These are phyloP conservation scores for Alternaria hordeiaustralica DNA, from an alignment of 2,329 filamentous ascomycete genomes.

Conservation along the genomic window DNA sequence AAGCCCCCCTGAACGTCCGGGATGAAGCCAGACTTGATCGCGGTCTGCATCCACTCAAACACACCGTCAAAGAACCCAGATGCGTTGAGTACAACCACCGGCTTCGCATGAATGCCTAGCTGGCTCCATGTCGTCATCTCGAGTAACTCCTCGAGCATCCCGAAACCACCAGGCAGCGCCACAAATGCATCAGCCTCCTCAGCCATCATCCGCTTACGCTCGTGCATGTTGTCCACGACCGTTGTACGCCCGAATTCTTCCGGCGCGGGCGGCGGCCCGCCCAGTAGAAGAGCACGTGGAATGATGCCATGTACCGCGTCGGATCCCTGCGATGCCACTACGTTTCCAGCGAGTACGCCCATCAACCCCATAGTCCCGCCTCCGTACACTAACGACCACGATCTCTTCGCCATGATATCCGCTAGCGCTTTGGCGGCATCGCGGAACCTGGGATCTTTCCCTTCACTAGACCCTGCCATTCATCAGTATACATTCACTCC, in stretches of 20 bases:
- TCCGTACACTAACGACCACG: slow-evolving; percentile 2
- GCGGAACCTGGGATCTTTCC: not conserved
- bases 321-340: not conserved
- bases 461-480: not conserved
- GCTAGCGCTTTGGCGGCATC: not conserved
- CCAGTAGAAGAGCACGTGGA: not conserved
- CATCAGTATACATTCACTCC: not conserved
- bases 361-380: slow-evolving; percentile 6
- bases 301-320: not conserved
- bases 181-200: not conserved
- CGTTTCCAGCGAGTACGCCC: not conserved
- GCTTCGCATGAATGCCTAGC: not conserved
- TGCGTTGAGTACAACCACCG: slow-evolving; percentile 2
- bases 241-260: not conserved
- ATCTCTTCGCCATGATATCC: not conserved
- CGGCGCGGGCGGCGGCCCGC: not conserved
- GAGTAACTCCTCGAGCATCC: slow-evolving; percentile 4
- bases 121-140: slow-evolving; percentile 7
- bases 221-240: not conserved
- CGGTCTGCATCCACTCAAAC: slow-evolving; percentile 2
- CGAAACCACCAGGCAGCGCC: slow-evolving; percentile 1
- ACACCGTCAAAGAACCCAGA: not conserved
- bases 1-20: not conserved
- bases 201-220: slow-evolving; percentile 1
- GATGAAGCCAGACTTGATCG: slow-evolving; percentile 3